phyloP scores from a whole-genome alignment of 192 early-diverging fungal species.

The Irineochytrium annulatum region DNA sequence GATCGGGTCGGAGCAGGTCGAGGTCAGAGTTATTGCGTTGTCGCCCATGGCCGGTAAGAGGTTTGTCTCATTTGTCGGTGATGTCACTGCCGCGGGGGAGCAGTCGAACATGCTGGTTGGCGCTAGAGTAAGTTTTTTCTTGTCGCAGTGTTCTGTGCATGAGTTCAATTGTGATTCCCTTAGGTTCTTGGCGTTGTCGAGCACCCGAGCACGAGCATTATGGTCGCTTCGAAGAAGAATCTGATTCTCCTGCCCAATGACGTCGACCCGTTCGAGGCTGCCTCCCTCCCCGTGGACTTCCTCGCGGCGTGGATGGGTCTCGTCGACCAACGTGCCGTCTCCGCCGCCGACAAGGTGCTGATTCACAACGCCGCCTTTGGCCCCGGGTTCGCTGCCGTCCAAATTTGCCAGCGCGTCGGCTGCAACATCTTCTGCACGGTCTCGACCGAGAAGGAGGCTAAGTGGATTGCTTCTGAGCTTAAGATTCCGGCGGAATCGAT shows the following conservation, averaged over 20 bases:
- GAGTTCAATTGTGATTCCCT: no score
- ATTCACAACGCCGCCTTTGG: background rate
- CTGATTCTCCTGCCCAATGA: no score
- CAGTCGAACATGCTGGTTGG: no score
- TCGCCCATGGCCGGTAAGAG: background rate
- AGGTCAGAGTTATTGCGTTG: background rate
- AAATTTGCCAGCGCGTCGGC: background rate
- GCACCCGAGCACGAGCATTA: no score
- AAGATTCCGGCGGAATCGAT: background rate
- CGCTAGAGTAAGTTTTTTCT: no score
- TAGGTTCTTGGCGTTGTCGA: no score
- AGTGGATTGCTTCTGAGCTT: background rate
- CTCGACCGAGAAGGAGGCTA: background rate
- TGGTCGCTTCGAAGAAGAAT: no score
- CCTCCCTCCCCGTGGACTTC: background rate
- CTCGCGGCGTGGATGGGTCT: background rate
- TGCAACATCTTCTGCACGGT: constrained; percentile 1
- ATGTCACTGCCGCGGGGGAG: no score
- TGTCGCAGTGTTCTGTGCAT: no score
- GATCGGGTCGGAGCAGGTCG: background rate
- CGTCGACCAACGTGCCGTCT: background rate
- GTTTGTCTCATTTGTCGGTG: no score
- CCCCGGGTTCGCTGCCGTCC: background rate
- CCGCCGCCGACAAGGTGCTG: background rate
- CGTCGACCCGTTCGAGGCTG: no score